Base-by-base conservation (phyloP, 257 asterid genomes). In the Lavandula angustifolia region DNA sequence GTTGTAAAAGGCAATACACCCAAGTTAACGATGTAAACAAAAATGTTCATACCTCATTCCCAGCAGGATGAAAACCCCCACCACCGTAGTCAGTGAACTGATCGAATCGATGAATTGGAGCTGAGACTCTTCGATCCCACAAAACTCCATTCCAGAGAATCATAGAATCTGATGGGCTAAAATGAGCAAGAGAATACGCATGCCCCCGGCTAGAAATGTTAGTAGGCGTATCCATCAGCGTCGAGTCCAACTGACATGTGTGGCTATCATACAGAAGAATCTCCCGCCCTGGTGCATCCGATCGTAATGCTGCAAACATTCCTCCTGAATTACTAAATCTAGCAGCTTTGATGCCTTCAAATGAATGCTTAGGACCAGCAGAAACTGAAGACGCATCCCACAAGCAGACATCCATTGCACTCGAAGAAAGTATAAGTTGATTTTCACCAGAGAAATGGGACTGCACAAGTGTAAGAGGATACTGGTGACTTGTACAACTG, bases 61-160 rank as follows among this genome's bases (percentile, higher is more conserved):
- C 96, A 63, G 99, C 92, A 67, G 99, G 97, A 79, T 94, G 97
- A 69, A 94, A 94, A 40, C 97, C 95, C 29, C 99, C 99, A 13
- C 99, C 99, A 6, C 99, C 99, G 67, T 83, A 90, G 76, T 87
- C 97, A 0, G 95, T 78, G 54, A 85, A 90, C 58, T 84, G 94
- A 70, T 94, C 99, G 71, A 94, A 94, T 33, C 95, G 95, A 72
- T 88, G 95, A 34, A 84, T 67, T 22, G 85, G 92, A 49, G 79
- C 79, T 3, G 96, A 68, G 22, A 70, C 85, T 75, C 99, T 87
- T 41, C 83, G 84, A 69, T 94, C 99, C 97, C 96, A 94, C 74
- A 94, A 80, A 58, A 94, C 94, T 57, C 99, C 99, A 44, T 90
- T 87, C 95, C 96, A 94, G 27, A 94, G 90, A 32, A 92, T 85